These are phyloP conservation scores for Russula sp. DNA, from an alignment of 768 basidiomycete genomes.

Conservation along the genomic window DNA sequence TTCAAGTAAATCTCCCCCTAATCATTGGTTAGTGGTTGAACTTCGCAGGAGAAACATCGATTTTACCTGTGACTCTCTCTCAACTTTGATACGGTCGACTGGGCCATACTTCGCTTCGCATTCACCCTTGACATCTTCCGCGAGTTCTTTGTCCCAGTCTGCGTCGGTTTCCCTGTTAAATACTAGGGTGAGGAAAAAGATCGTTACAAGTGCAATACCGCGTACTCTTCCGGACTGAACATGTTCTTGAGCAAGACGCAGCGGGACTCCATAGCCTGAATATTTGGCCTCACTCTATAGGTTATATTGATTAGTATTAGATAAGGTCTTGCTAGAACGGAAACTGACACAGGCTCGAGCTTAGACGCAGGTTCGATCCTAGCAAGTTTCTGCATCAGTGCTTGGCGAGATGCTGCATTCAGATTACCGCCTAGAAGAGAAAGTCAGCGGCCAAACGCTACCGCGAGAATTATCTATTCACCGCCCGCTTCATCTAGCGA, in stretches of 20 bases:
- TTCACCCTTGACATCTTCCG: constrained; percentile 94
- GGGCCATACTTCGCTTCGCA: constrained; percentile 87
- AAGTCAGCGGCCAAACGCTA: constrained; percentile 12
- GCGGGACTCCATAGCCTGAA: constrained; percentile 84
- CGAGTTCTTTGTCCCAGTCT: constrained; percentile 96
- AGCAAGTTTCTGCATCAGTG: constrained; percentile 99
- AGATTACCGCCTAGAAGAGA: constrained; percentile 77
- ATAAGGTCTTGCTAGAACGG: neutral
- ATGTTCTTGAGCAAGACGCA: constrained; percentile 90
- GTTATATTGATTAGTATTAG: constrained; percentile 24
- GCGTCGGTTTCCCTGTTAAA: constrained; percentile 80
- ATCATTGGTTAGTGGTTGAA: neutral
- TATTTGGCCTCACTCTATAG: constrained; percentile 67
- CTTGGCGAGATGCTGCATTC: constrained; percentile 97
- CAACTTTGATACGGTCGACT: constrained; percentile 86
- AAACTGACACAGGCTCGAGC: constrained; percentile 60
- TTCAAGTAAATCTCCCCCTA: constrained; percentile 98
- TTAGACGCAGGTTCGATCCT: constrained; percentile 70
- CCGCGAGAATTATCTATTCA: constrained; percentile 35
- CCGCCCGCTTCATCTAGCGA: constrained; percentile 89
- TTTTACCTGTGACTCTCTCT: constrained; percentile 87
- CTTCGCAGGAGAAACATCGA: neutral
- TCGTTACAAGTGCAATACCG: constrained; percentile 16
- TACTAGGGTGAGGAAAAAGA: neutral
- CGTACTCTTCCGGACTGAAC: constrained; percentile 96